A percentile compares a stretch with the other conserved stretches of the same genome.
Evolutionary conservation across 495 filamentous ascomycete species (phyloP).

Genomic region (Tirmania nivea): DNA sequence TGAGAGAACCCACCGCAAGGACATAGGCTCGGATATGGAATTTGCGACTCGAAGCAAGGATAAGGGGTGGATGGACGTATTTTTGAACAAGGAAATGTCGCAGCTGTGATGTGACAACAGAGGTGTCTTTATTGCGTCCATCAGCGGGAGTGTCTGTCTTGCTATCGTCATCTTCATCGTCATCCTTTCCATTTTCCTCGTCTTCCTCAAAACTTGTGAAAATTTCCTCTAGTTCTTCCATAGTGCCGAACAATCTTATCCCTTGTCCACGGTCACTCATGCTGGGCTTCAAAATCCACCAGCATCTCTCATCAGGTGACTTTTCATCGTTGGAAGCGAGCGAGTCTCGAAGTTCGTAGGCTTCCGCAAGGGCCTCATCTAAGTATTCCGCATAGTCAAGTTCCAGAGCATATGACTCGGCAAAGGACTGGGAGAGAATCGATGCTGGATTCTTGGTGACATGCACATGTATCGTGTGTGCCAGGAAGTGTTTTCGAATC

Average conservation of each 20-base stretch:
- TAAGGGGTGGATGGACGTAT: slow-evolving; percentile 77
- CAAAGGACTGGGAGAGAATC: slow-evolving; percentile 42
- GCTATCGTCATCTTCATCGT: slow-evolving; percentile 13
- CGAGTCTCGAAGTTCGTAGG: slow-evolving; percentile 62
- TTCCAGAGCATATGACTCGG: slow-evolving; percentile 61
- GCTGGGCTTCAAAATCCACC: slow-evolving; percentile 95
- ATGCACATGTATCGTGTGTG: slow-evolving; percentile 58
- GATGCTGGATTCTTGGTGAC: slow-evolving; percentile 57
- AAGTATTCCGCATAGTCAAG: slow-evolving; percentile 93
- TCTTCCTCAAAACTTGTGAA: slow-evolving; percentile 72
- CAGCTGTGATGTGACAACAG: slow-evolving; percentile 51
- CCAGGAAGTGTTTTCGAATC: slow-evolving; percentile 89
- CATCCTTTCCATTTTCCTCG: slow-evolving; percentile 33
- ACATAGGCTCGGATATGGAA: slow-evolving; percentile 92
- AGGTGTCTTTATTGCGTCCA: slow-evolving; percentile 24
- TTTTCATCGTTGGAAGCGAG: slow-evolving; percentile 37
- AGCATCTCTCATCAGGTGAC: slow-evolving; percentile 38
- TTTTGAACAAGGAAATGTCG: slow-evolving; percentile 89
- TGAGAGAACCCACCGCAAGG: slow-evolving; percentile 50
- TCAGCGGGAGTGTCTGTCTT: background rate
- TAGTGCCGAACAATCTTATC: slow-evolving; percentile 65
- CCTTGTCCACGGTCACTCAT: slow-evolving; percentile 96
- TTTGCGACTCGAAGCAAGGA: slow-evolving; percentile 51
- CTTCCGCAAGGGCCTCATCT: slow-evolving; percentile 76
- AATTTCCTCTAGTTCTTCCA: slow-evolving; percentile 55